Base-by-base conservation (phyloP, 2,329 filamentous ascomycete genomes). In the Orbilia quercus region DNA sequence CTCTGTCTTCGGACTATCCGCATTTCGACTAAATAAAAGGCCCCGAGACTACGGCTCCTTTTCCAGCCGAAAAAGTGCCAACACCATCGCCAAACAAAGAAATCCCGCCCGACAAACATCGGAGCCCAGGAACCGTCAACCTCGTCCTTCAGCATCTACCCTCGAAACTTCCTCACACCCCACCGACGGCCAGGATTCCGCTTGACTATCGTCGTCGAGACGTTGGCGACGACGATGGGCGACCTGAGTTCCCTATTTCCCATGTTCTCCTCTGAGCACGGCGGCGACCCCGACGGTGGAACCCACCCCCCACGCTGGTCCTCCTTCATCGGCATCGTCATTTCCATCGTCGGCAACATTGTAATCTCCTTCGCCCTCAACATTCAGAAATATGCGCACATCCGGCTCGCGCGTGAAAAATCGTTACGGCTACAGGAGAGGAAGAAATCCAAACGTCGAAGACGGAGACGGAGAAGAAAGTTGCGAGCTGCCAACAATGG, bases 301-400 rank as follows among this genome's bases (percentile, higher is more conserved):
- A 62, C 59, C 9, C 45, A 64, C 40, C 59, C 69, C 44, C 60
- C 69, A 23, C 84, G 89, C 80, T 98, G 94, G 93, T 96, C 92
- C 50, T 96, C 92, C 23, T 84, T 98, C 60, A 98, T 99, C 79
- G 95, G 95, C 77, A 97, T 99, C 78, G 82, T 94, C 60, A 96
- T 93, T 1, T 93, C 95, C 55, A 96, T 99, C 78, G 86, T 90
- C 57, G 95, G 95, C 64, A 99, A 99, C 79, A 84, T 97, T 34
- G 85, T 99, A 59, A 98, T 99, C 76, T 96, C 94, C 0, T 88
- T 99, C 75, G 95, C 95, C 11, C 87, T 99, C 74, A 99, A 99
- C 79, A 94, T 96, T 54, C 95, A 99, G 81, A 88, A 95, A 76
- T 98, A 98, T 80, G 94, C 95, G 34, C 95, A 99, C 79, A 91